Evolutionary conservation across 805 yeast species (phyloP).

Genomic region (Candida stauntonica): DNA sequence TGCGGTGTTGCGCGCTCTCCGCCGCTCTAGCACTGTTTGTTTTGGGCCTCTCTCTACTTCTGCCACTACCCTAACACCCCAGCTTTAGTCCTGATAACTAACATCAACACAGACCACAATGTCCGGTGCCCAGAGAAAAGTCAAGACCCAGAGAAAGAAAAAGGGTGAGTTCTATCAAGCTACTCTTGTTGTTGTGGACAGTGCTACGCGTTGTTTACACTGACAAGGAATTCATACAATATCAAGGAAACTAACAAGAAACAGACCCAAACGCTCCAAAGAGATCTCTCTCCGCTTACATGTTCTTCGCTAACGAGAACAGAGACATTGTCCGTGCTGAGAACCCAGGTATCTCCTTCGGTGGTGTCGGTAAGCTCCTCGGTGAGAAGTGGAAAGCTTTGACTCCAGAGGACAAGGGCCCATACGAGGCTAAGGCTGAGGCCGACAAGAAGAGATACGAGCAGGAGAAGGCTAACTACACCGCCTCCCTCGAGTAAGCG

Average conservation of each 20-base stretch:
- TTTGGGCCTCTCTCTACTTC: conserved; percentile 2
- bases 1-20: too few relatives aligned
- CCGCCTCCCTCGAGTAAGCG: conserved; percentile 16
- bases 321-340: conserved; percentile 95
- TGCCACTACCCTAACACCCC: too few relatives aligned
- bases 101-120: conserved; percentile 20
- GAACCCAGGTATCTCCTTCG: conserved; percentile 94
- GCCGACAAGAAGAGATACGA: conserved; percentile 98
- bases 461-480: conserved; percentile 85
- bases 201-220: not conserved
- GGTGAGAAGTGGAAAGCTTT: conserved; percentile 98
- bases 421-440: conserved; percentile 90
- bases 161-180: conserved; percentile 26
- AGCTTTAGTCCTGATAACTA: conserved; percentile 8
- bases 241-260: conserved; percentile 12
- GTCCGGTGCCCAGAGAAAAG: conserved; percentile 37
- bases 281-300: conserved; percentile 96
- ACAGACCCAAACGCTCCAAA: conserved; percentile 96
- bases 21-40: not conserved
- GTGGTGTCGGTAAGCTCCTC: conserved; percentile 89
- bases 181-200: not conserved
- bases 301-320: conserved; percentile 97
- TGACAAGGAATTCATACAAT: too few relatives aligned
- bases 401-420: conserved; percentile 74
- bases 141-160: conserved; percentile 41